A percentile compares a stretch with the other conserved stretches of the same genome.
Evolutionary conservation across 495 filamentous ascomycete species (phyloP).

Genomic region (Margaritispora aquatica): DNA sequence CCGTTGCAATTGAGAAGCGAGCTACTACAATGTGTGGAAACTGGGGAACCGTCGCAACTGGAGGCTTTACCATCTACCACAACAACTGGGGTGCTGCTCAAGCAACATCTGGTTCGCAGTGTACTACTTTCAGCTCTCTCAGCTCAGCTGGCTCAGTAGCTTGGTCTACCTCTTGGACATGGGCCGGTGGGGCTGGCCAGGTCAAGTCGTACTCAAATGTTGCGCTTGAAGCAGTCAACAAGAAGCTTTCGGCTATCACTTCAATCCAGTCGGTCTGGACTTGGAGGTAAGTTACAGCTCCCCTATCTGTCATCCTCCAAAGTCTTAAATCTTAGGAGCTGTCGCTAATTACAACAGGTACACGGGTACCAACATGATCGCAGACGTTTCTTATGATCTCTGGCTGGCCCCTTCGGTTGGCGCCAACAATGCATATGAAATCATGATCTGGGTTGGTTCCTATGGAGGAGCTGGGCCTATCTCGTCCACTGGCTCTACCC

Average conservation of each 20-base stretch:
- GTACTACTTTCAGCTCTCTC: constrained; percentile 43
- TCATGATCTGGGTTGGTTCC: constrained; percentile 65
- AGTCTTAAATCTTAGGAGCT: too few species aligned
- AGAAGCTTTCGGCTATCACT: constrained; percentile 39
- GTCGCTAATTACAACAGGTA: constrained; percentile 38
- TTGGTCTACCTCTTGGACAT: constrained; percentile 53
- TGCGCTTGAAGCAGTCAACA: constrained; percentile 33
- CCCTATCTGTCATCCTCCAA: background rate
- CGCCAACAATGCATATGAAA: constrained; percentile 48
- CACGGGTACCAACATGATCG: constrained; percentile 43
- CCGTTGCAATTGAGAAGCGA: constrained; percentile 26
- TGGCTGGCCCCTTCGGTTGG: constrained; percentile 44
- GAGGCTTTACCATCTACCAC: constrained; percentile 45
- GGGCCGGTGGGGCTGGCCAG: constrained; percentile 39
- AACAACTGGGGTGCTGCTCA: constrained; percentile 43
- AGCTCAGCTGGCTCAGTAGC: constrained; percentile 32
- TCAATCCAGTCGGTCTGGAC: constrained; percentile 45
- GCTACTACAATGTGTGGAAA: constrained; percentile 41
- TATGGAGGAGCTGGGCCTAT: constrained; percentile 57
- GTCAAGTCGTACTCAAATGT: constrained; percentile 59
- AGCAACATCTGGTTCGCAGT: constrained; percentile 50
- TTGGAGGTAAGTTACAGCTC: constrained; percentile 40
- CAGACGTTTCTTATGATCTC: constrained; percentile 60
- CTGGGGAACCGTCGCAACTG: constrained; percentile 35
- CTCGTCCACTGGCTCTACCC: constrained; percentile 41